Evolutionary conservation across 371 early-diverging fungal species (phyloP), one percentile per base, ranked within the genome.

Genomic region (Mucor ambiguus): DNA sequence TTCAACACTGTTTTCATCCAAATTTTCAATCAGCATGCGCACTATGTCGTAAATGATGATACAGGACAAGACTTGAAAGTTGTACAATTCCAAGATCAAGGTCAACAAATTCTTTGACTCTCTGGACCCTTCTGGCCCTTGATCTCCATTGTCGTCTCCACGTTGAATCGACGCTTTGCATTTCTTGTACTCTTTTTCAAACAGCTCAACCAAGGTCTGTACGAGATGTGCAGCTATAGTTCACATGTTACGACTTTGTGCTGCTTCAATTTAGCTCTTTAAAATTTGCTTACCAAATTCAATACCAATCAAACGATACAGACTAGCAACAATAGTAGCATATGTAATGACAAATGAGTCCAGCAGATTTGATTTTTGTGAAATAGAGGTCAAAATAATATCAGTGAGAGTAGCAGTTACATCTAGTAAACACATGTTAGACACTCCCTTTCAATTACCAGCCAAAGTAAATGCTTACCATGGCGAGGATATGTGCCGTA

Each of bases 341-440:
- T 96, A 94, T 4, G 92, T 87, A 38, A 91, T 87, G 46, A 96
- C 89, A 77, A 96, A 96, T 1, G 94, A 93, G 73, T 95, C 97
- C 38, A 94, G 85, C 58, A 98, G 78, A 72, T 92, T 92, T 52
- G 90, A 81, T 61, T 90, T 91, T 69, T 91, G 91, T 22, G 90
- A 82, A 59, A 96, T 89, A 14, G 93, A 88, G 9, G 83, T 77
- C 54, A 96, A 67, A 24, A 96, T 83, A 49, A 93, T 70, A 20
- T 88, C 89, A 4, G 94, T 90, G 14, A 95, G 79, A 7, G 93
- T 93, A 29, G 93, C 87, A 18, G 93, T 95, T 29, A 96, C 94
- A 75, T 94, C 93, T 90, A 78, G 38, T 29, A 24, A 44, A 63
- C 5, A 55, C 2, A 54, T 5, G 37, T 52, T 49, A 29, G 28